phyloP scores from a whole-genome alignment of 2,329 filamentous ascomycete genomes.

The Trichoderma sp. region DNA sequence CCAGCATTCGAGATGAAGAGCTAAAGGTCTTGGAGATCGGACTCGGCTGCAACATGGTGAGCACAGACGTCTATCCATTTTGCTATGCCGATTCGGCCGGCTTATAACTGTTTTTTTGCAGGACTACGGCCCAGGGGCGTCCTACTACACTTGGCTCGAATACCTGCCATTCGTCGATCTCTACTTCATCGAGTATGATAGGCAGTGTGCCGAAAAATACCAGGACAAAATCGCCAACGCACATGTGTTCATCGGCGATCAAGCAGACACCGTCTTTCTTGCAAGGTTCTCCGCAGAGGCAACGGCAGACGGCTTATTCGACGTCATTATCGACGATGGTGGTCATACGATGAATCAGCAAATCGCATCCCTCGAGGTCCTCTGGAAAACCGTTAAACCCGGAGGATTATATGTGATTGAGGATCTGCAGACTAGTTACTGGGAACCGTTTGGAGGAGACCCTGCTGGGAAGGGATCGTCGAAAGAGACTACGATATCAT shows the following conservation, averaged over 20 bases:
- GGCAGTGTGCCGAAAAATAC: slow-evolving; percentile 37
- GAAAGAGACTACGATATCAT: slow-evolving; percentile 30
- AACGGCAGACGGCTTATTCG: slow-evolving; percentile 34
- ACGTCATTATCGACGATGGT: slow-evolving; percentile 42
- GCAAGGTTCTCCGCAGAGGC: slow-evolving; percentile 33
- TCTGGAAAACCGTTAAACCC: slow-evolving; percentile 39
- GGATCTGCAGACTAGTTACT: slow-evolving; percentile 34
- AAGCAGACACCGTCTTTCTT: slow-evolving; percentile 39
- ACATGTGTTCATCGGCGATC: slow-evolving; percentile 41
- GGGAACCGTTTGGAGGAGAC: slow-evolving; percentile 28
- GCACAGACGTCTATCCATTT: background rate
- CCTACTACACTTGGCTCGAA: slow-evolving; percentile 42
- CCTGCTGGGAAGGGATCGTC: slow-evolving; percentile 23
- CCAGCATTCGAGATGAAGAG: slow-evolving; percentile 30
- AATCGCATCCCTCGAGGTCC: slow-evolving; percentile 33
- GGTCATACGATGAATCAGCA: slow-evolving; percentile 41
- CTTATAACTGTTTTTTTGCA: background rate
- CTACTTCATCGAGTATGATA: slow-evolving; percentile 43
- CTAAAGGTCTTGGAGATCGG: slow-evolving; percentile 44
- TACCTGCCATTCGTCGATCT: slow-evolving; percentile 40
- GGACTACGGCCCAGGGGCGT: slow-evolving; percentile 38
- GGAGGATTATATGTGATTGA: slow-evolving; percentile 38
- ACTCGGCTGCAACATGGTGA: slow-evolving; percentile 40
- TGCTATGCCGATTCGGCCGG: background rate
- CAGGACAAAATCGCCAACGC: slow-evolving; percentile 34